Evolutionary conservation across 1,284 basidiomycete species (phyloP).

Genomic region (Trichosporon coremiiforme): DNA sequence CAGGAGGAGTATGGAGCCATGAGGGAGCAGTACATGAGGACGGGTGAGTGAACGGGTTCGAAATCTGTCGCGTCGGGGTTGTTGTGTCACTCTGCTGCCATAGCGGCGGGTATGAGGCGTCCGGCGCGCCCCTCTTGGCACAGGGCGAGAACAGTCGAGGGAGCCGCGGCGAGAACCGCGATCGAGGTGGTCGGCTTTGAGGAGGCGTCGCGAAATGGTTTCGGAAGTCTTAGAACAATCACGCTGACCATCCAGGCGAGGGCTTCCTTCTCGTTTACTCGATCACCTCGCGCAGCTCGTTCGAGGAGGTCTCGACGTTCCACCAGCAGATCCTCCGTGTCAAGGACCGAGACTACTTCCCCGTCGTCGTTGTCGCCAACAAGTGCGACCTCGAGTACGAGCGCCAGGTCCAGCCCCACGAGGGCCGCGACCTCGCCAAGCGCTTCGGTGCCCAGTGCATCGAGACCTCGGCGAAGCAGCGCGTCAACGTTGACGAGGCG

Average conservation of each 20-base stretch:
- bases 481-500: conserved; percentile 99
- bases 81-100: conserved; percentile 24
- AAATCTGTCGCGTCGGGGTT: neutral
- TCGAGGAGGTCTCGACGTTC: conserved; percentile 94
- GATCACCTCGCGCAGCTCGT: conserved; percentile 85
- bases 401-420: conserved; percentile 94
- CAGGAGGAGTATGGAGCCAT: conserved; percentile 91
- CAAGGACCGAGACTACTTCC: conserved; percentile 97
- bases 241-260: conserved; percentile 78
- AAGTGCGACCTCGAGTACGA: conserved; percentile 99
- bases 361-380: conserved; percentile 97
- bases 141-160: neutral
- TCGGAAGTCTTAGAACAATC: no score
- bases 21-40: conserved; percentile 58
- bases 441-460: conserved; percentile 97
- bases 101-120: conserved; percentile 9
- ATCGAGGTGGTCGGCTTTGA: neutral
- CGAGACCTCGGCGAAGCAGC: conserved; percentile 97
- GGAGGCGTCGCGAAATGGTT: neutral
- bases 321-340: conserved; percentile 90
- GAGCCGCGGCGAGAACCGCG: neutral
- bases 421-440: conserved; percentile 96
- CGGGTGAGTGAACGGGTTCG: conserved; percentile 59
- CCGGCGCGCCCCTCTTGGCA: neutral
- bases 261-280: conserved; percentile 98